Evolutionary conservation across 192 early-diverging fungal species (phyloP), one percentile per base, ranked within the genome.

Genomic region (Linnemannia hyalina): DNA sequence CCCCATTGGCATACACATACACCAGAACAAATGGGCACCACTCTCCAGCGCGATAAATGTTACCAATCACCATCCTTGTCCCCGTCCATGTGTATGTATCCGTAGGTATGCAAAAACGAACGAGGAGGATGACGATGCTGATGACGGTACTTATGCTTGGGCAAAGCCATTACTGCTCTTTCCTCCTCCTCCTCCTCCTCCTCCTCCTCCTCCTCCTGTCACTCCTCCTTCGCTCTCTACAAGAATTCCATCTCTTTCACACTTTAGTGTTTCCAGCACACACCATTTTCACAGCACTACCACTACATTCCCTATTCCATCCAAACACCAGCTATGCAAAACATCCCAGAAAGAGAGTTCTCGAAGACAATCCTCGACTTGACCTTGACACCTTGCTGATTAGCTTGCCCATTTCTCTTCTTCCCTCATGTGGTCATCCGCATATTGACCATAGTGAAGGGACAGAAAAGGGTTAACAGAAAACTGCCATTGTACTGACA

Each of bases 221-320:
- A 46, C 44, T 9, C 22, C n/a, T 23, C 20, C 22, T 55, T 9
- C 23, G 10, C 57, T 60, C 57, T 60, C 8, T n/a, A 60, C n/a
- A 60, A 23, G n/a, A 60, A 65, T 65, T 65, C 60, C 29, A 65
- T 35, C 60, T 65, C 60, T 65, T 65, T 60, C n/a, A 23, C 49
- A 2, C 49, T 52, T 20, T 52, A 52, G 18, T 52, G 18, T 52
- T 52, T 18, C 15, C 26, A 65, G 60, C n/a, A 26, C 8, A 63
- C 26, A 63, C 57, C 57, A 63, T 11, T 26, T 26, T 26, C 10
- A 57, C 29, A 20, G 5, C 49, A 52, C 29, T n/a, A 60, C n/a
- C 26, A 32, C 60, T 32, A 65, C 29, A 65, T 65, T 65, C 60
- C 60, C 60, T 65, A 65, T 65, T 65, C 60, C 60, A 65, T 26